Conservation (phyloP, 768 basidiomycete species). For the Cubamyces lactineus region DNA sequence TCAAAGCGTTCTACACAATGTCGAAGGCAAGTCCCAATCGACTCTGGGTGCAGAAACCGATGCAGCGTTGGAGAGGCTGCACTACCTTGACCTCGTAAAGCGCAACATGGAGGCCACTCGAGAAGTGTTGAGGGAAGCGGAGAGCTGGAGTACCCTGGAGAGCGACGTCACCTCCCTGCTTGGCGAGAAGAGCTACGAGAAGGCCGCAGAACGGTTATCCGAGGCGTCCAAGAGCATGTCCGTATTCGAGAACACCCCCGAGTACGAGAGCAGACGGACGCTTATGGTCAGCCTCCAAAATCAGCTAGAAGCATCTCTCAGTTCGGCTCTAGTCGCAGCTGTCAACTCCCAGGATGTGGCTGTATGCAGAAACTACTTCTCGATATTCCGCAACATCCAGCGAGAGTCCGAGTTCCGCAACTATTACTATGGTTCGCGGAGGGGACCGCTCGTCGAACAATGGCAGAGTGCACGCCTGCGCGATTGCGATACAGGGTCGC, state of each 20-base stretch:
- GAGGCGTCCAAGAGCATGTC: constrained; percentile 90
- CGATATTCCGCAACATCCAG: constrained; percentile 90
- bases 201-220: constrained; percentile 89
- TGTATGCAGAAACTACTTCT: constrained; percentile 76
- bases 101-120: constrained; percentile 85
- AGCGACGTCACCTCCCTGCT: constrained; percentile 89
- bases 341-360: constrained; percentile 78
- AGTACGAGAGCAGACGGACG: constrained; percentile 83
- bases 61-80: constrained; percentile 73
- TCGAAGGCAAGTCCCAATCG: constrained; percentile 57
- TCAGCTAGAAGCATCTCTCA: constrained; percentile 90
- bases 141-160: constrained; percentile 96
- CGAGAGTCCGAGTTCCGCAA: constrained; percentile 90
- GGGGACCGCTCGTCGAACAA: constrained; percentile 59
- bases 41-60: constrained; percentile 61
- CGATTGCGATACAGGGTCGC: constrained; percentile 49
- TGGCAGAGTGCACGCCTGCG: constrained; percentile 68
- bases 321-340: constrained; percentile 87
- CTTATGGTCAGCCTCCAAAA: constrained; percentile 94
- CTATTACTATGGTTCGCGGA: constrained; percentile 89
- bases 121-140: constrained; percentile 91
- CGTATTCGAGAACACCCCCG: constrained; percentile 90
- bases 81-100: constrained; percentile 82
- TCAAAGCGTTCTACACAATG: constrained; percentile 63
- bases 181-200: constrained; percentile 74